Evolutionary conservation across 495 filamentous ascomycete species (phyloP), one percentile per base, ranked within the genome.

Genomic region (Talaromyces stipitatus): DNA sequence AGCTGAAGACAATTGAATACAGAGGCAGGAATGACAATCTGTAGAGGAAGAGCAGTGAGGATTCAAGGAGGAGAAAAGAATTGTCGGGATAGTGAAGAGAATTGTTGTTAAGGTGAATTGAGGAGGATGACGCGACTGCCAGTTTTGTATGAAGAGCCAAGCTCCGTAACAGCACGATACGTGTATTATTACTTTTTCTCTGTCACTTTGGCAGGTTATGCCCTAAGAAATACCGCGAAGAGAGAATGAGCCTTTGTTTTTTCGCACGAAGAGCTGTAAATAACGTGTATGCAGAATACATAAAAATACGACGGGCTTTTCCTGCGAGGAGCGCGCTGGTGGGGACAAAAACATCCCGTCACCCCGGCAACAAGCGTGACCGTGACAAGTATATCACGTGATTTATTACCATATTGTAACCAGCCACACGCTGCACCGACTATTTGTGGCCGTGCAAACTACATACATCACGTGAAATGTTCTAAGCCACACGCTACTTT

Each of bases 311-410:
- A 11, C 18, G 10, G 20, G 11, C 36, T 16, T 41, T 18, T 41
- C 18, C 16, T 41, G 51, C 51, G 51, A 54, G 51, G 51, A 54
- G 60, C 45, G 55, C 45, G 59, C 47, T 53, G 53, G 58, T 61
- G 59, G 58, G 56, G 45, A 51, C 30, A 43, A 53, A 58, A 60
- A 63, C 46, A 60, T 54, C 47, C 58, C 62, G 61, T 69, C 61
- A 64, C 62, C 57, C 47, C 10, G 58, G 41, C 47, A 43, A 59
- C 55, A 32, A 30, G 27, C 52, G 58, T 54, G 20, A 12, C 12
- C 47, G 29, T 16, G 26, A 60, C 58, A 59, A 58, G 57, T 55
- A 56, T 32, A 56, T 50, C 54, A 61, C 60, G 55, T 58, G 55
- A 50, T 9, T 4, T 20, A 11, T 14, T n/a, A n/a, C n/a, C n/a